Base-by-base conservation (phyloP, 2,329 filamentous ascomycete genomes). In the Canariomyces notabilis region DNA sequence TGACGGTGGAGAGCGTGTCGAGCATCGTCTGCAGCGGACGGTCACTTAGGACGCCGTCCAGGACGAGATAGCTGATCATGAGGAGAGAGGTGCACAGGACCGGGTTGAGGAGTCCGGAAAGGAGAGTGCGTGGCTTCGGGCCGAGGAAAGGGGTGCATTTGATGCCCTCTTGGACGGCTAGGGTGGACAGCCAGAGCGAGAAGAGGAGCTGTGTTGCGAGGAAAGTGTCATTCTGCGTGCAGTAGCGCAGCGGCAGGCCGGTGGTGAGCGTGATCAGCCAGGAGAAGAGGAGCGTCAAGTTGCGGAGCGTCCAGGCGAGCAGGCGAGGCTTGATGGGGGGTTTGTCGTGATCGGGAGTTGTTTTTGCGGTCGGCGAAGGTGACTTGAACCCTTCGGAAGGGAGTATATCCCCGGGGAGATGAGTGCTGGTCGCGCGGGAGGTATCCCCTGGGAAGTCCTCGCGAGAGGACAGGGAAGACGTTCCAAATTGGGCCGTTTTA, bases 181-280 rank as follows among this genome's bases (percentile, higher is more conserved):
- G 63, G 5, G 66, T 65, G 14, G 61, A 57, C 9, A 70, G 65
- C 77, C 78, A 81, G 34, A 73, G 52, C 32, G 73, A 69, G 56
- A 74, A 69, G 4, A 79, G 60, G 11, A 71, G 61, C 19, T 67
- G 69, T 0, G 69, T 69, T 31, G 79, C 70, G 4, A 79, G 63
- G 2, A 68, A 56, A 0, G 67, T 62, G 18, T 69, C 64, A 41
- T 68, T 65, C 2, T 57, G 46, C 0, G 54, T 51, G 0, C 46
- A 33, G 2, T 59, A 53, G 0, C 71, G 66, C 0, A 76, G 48
- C 0, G 74, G 74, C 0, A 72, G 49, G 2, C 72, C 73, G 6
- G 74, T 26, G 1, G 60, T 23, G 3, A 69, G 53, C 8, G 69
- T 60, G 7, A 59, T 49, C 6, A 64, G 22, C 34, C 70, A 54